phyloP scores from a whole-genome alignment of 805 yeast species.

The Schizosaccharomyces lindneri region DNA sequence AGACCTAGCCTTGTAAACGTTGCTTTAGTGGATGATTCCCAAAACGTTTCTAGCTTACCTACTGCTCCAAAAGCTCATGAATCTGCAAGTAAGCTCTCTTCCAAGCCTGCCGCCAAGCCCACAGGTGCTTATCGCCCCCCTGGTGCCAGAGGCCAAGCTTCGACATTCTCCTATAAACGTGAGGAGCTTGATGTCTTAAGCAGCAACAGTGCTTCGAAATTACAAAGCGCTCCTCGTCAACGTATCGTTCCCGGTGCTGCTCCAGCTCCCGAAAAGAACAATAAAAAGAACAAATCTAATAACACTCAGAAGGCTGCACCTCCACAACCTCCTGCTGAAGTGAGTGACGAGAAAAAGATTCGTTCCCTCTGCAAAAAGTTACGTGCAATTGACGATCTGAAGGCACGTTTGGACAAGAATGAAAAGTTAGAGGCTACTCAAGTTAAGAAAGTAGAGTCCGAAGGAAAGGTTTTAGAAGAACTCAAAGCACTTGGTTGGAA shows the following conservation, averaged over 20 bases:
- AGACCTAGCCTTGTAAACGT: slow-evolving; percentile 31
- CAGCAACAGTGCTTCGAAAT: background rate
- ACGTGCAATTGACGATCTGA: slow-evolving; percentile 81
- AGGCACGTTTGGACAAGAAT: slow-evolving; percentile 59
- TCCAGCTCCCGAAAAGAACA: slow-evolving; percentile 11
- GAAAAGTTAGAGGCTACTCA: slow-evolving; percentile 85
- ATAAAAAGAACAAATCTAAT: slow-evolving; percentile 30
- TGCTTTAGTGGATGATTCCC: slow-evolving; percentile 16
- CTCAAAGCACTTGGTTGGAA: slow-evolving; percentile 53
- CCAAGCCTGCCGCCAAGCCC: slow-evolving; percentile 27
- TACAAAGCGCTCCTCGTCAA: slow-evolving; percentile 1
- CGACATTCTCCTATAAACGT: background rate
- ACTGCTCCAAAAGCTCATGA: slow-evolving; percentile 34
- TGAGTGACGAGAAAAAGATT: slow-evolving; percentile 49
- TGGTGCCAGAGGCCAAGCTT: slow-evolving; percentile 39
- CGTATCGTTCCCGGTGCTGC: slow-evolving; percentile 14
- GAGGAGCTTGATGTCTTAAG: background rate
- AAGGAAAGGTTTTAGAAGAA: slow-evolving; percentile 53
- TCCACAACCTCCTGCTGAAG: slow-evolving; percentile 7
- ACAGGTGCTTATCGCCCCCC: slow-evolving; percentile 94
- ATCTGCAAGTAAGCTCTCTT: slow-evolving; percentile 29
- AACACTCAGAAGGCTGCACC: slow-evolving; percentile 5
- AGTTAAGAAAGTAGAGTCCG: slow-evolving; percentile 67
- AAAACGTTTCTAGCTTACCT: slow-evolving; percentile 15
- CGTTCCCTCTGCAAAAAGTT: slow-evolving; percentile 76